Percentiles rank a stretch among this genome's conserved stretches.
These are phyloP conservation scores for Combretum micranthum DNA, from an alignment of 345 rosid genomes.

Conservation along the genomic window DNA sequence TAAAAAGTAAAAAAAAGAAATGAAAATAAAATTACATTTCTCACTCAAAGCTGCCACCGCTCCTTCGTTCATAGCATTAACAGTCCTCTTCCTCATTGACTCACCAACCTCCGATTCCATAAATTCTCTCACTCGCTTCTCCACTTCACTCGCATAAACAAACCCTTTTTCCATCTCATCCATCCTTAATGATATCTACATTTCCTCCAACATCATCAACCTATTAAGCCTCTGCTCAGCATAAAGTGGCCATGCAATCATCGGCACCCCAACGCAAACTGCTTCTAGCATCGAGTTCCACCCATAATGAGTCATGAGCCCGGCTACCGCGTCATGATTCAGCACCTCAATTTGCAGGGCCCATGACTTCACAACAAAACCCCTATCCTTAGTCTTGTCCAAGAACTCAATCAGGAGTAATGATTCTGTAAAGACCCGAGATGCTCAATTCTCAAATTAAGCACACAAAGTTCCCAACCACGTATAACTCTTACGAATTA, in stretches of 20 bases:
- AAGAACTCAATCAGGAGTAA: slow-evolving; percentile 32
- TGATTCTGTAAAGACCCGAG: no score
- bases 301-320: slow-evolving; percentile 17
- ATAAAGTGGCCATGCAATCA: slow-evolving; percentile 43
- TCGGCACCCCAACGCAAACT: slow-evolving; percentile 29
- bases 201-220: slow-evolving; percentile 22
- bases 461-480: no score
- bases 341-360: slow-evolving; percentile 14
- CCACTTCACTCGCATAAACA: slow-evolving; percentile 23
- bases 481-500: no score
- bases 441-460: no score
- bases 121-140: slow-evolving; percentile 25
- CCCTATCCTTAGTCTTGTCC: slow-evolving; percentile 21
- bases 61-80: slow-evolving; percentile 2
- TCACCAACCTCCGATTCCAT: slow-evolving; percentile 19
- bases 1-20: no score
- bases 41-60: slow-evolving; percentile 8
- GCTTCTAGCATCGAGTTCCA: slow-evolving; percentile 29
- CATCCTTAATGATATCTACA: slow-evolving; percentile 7
- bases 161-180: slow-evolving; percentile 10
- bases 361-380: slow-evolving; percentile 12
- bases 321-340: slow-evolving; percentile 13
- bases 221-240: slow-evolving; percentile 28
- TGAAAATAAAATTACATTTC: no score
- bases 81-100: slow-evolving; percentile 5